Evolutionary conservation across 768 basidiomycete species (phyloP).

Genomic region (Tulasnella sp.): DNA sequence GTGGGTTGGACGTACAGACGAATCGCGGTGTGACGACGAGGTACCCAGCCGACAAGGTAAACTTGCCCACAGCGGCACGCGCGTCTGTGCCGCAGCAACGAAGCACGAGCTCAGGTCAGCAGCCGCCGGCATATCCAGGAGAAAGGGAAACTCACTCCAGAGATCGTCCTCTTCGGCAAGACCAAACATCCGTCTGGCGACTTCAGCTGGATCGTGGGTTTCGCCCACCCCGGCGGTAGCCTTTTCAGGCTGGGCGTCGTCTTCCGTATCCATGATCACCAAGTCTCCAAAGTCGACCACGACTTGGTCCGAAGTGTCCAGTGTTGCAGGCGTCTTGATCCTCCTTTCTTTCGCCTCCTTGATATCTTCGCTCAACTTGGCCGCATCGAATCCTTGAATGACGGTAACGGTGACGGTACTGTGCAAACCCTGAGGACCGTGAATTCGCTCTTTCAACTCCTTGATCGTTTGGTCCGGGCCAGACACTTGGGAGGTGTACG

Average conservation of each 20-base stretch:
- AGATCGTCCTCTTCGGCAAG: constrained; percentile 30
- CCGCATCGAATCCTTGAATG: constrained; percentile 9
- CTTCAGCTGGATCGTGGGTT: constrained; percentile 4
- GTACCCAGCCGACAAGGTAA: constrained; percentile 30
- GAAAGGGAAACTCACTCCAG: background rate
- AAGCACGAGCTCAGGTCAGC: background rate
- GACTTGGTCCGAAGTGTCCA: constrained; percentile 2
- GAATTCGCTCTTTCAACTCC: background rate
- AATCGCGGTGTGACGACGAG: constrained; percentile 32
- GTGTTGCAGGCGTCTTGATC: background rate
- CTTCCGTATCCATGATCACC: background rate
- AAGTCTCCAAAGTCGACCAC: constrained; percentile 15
- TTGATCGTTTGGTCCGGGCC: background rate
- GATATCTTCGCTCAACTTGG: background rate
- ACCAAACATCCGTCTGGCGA: constrained; percentile 19
- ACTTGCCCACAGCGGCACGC: background rate
- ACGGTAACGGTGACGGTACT: background rate
- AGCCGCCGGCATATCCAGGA: background rate
- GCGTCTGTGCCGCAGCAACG: background rate
- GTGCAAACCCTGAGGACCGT: background rate
- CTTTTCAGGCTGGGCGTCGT: background rate
- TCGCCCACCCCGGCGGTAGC: background rate
- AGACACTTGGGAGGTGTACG: background rate
- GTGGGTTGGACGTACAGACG: constrained; percentile 19
- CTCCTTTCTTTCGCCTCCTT: background rate